Conservation (phyloP, 305 asterid genomes). For the Petunia hybrid region DNA sequence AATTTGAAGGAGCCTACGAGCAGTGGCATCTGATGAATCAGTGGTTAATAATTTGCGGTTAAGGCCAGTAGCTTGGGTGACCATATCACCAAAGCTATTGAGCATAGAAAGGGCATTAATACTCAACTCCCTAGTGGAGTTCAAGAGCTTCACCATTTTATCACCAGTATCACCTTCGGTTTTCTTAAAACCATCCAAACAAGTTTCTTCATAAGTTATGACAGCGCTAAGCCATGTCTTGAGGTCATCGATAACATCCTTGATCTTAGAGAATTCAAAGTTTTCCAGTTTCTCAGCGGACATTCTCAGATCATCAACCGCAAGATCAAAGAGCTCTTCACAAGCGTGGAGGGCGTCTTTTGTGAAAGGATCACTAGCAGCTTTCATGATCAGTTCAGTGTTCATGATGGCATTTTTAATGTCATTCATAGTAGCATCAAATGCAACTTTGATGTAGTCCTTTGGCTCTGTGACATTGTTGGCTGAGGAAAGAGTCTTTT, state of each 20-base stretch:
- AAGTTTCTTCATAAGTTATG: conserved; percentile 58
- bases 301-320: conserved; percentile 49
- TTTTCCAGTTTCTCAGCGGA: conserved; percentile 33
- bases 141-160: conserved; percentile 59
- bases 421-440: conserved; percentile 32
- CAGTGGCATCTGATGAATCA: conserved; percentile 5
- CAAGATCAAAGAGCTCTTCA: conserved; percentile 47
- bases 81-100: conserved; percentile 33
- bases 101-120: conserved; percentile 68
- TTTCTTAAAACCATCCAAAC: conserved; percentile 66
- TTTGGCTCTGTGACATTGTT: conserved; percentile 33
- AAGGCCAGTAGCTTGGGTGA: conserved; percentile 31
- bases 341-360: conserved; percentile 50
- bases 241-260: conserved; percentile 49
- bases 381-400: conserved; percentile 28
- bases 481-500: conserved; percentile 32
- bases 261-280: conserved; percentile 43
- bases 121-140: conserved; percentile 48
- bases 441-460: conserved; percentile 33
- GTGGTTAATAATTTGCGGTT: conserved; percentile 33
- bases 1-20: conserved; percentile 44
- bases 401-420: conserved; percentile 26
- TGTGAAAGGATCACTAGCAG: conserved; percentile 40
- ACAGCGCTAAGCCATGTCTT: conserved; percentile 72
- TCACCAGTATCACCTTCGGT: conserved; percentile 66